Conservation (phyloP, 2,329 filamentous ascomycete genomes). For the Berkeleyomyces basicola region DNA sequence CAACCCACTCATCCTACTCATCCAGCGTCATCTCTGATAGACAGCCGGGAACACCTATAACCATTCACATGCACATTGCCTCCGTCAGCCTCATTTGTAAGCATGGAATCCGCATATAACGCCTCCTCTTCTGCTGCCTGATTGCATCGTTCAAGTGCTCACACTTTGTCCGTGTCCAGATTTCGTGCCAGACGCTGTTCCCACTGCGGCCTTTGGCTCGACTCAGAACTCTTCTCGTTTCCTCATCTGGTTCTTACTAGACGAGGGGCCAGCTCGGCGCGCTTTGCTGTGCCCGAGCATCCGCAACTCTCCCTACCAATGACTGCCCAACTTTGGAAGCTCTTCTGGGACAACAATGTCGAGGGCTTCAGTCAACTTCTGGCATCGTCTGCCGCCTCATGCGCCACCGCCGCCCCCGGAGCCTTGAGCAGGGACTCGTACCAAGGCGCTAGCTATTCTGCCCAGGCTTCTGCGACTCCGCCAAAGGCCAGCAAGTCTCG, state of each 20-base stretch:
- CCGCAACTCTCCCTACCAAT: constrained; percentile 41
- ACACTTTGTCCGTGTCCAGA: neutral
- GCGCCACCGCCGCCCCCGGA: constrained; percentile 13
- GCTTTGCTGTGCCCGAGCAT: constrained; percentile 8
- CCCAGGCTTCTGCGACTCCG: neutral
- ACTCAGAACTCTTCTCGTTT: neutral
- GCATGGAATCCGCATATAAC: neutral
- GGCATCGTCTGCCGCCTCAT: neutral
- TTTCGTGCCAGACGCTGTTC: neutral
- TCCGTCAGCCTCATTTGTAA: too few species aligned
- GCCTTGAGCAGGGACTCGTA: constrained; percentile 20
- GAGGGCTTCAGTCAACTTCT: constrained; percentile 58
- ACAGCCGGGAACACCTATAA: too few species aligned
- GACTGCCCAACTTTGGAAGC: constrained; percentile 95
- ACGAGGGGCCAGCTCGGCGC: neutral
- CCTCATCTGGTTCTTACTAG: neutral
- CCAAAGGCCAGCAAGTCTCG: constrained; percentile 28
- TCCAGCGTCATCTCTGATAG: too few species aligned
- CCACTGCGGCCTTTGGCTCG: neutral
- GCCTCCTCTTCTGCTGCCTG: neutral
- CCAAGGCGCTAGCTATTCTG: constrained; percentile 25
- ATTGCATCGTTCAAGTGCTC: neutral
- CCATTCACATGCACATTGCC: too few species aligned
- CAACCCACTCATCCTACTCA: too few species aligned
- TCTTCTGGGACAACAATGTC: constrained; percentile 94